Base-by-base conservation (phyloP, 2,329 filamentous ascomycete species). In the Microdochium bolleyi region DNA sequence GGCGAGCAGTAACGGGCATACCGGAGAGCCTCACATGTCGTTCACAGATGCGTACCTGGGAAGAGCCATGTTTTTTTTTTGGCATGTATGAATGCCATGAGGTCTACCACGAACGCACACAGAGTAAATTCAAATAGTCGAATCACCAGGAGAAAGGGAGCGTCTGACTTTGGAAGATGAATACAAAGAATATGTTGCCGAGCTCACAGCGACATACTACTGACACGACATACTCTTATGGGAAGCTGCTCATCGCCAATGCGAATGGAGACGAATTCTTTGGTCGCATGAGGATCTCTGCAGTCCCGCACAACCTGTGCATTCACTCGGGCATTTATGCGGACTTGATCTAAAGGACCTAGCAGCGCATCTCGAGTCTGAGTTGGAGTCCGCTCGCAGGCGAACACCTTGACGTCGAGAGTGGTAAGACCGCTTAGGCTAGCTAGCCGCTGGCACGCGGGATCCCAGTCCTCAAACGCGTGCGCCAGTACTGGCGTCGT, bases 381-480 rank as follows among this genome's bases (percentile, higher is more conserved):
- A 9, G 27, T 13, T 11, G 24, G 24, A 7, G 49, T 51, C 14
- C 50, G 37, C 16, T 46, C 19, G 24, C 50, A 51, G n/a, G 44
- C 50, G 22, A 51, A 46, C 8, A 51, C 24, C 22, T 46, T 48
- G 16, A 48, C 50, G 11, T 30, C 24, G 3, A 51, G 24, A 4
- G n/a, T 25, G 10, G 24, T 11, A 11, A 51, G 50, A 8, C 34
- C 25, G 7, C 5, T n/a, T 4, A 51, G 50, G 22, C 19, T 16
- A 34, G 50, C 37, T 14, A 51, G 50, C 24, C 50, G n/a, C 37
- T 51, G 32, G 38, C 50, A 51, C 37, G 38, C 27, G 21, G 50
- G 50, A 2, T 21, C 50, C 50, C 50, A 51, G 50, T 51, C 50
- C 24, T n/a, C 24, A 11, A 51, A 48, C 21, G 48, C 50, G 38